Base-by-base conservation (phyloP, 768 basidiomycete species). In the Suillus tomentosus region DNA sequence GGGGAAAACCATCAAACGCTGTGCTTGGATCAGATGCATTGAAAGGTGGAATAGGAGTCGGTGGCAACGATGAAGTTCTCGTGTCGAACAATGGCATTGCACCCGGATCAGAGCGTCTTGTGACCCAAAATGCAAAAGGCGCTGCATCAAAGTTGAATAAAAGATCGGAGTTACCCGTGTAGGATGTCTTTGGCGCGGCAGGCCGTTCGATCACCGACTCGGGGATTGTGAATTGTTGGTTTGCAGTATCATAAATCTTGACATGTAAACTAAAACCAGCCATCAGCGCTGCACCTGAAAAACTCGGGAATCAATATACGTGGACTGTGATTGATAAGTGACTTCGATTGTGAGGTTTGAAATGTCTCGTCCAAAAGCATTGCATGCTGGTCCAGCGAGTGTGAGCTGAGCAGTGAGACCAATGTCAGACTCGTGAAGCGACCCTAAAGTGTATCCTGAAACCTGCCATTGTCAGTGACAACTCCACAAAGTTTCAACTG, bases 91-190 rank as follows among this genome's bases (percentile, higher is more conserved):
- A 73, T 60, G 86, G 88, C 53, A 71, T 68, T 7, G 78, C 80
- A 39, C 81, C 73, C 4, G 86, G 87, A 10, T 84, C 79, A 4
- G 85, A 84, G 27, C 86, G 84, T 51, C 90, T 85, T 1, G 89
- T 90, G 66, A 93, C 86, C 90, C 90, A 93, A 72, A 92, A 93
- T 2, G 87, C 85, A 71, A 93, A 93, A 0, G 92, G 91, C 0
- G 79, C 77, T 1, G 80, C 8, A 2, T 87, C 79, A 65, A 86
- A 85, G 71, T 91, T 87, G 78, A 93, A 92, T 4, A 86, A 77
- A 11, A 93, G 79, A 68, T 92, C 90, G 0, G 87, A 87, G 0
- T 73, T 77, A 14, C 75, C 62, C 43, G 71, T 76, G 61, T 79
- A 77, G 1, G 78, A 76, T 14, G 68, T 66, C 0, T 70, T 72